These are phyloP conservation scores for Leccinum imitatum DNA, from an alignment of 768 basidiomycete species.

Conservation along the genomic window DNA sequence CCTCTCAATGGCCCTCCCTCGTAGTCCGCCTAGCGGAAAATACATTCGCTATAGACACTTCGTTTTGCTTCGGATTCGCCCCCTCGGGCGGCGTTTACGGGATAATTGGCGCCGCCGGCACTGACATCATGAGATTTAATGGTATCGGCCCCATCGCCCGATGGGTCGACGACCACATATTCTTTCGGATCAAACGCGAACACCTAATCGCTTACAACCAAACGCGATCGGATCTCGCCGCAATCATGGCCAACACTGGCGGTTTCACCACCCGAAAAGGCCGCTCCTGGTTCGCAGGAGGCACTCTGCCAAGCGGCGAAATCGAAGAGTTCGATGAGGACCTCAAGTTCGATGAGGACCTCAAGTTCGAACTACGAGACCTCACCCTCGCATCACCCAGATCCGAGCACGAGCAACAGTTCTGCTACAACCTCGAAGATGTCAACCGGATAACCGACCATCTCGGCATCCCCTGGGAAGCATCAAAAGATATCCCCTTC, in stretches of 20 bases:
- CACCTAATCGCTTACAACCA: neutral
- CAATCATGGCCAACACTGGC: neutral
- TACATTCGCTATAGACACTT: neutral
- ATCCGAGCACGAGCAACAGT: too few species aligned
- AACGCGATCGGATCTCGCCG: neutral
- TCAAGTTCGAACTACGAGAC: too few species aligned
- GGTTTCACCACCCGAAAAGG: neutral
- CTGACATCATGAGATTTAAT: neutral
- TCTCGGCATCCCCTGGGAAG: too few species aligned
- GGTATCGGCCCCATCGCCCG: neutral
- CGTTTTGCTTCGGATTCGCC: neutral
- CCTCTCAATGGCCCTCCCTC: neutral
- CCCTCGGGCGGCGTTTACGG: neutral
- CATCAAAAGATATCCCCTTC: too few species aligned
- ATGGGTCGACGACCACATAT: neutral
- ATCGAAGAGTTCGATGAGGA: neutral
- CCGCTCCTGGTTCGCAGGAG: neutral
- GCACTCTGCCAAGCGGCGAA: rapidly evolving
- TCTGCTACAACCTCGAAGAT: too few species aligned
- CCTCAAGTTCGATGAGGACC: too few species aligned
- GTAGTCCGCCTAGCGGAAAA: neutral
- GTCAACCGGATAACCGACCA: too few species aligned
- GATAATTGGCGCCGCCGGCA: neutral
- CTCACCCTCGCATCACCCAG: too few species aligned
- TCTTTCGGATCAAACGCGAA: neutral